phyloP scores from a whole-genome alignment of 2,329 filamentous ascomycete genomes.

The Lecanicillium sp. region DNA sequence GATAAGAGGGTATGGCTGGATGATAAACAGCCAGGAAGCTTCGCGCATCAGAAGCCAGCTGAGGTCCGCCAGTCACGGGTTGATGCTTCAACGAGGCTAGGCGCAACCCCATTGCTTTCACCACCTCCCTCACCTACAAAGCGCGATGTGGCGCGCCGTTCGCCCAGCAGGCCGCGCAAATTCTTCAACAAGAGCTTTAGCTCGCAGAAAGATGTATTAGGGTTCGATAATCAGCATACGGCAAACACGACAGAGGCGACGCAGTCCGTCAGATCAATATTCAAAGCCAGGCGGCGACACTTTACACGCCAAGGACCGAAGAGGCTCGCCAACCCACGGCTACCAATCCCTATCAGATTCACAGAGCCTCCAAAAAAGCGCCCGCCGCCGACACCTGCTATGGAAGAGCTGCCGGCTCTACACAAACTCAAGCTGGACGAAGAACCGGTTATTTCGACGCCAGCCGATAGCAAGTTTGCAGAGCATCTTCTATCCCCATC shows the following conservation, averaged over 20 bases:
- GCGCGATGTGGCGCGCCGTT: not conserved
- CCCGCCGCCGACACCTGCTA: not conserved
- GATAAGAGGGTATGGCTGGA: not conserved
- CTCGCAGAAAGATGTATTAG: not conserved
- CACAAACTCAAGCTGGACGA: not conserved
- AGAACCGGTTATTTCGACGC: not conserved
- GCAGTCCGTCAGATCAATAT: not conserved
- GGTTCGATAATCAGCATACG: not conserved
- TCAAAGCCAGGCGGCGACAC: not conserved
- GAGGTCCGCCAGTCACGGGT: not conserved
- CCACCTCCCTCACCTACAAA: conserved; percentile 3
- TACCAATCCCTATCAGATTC: conserved; percentile 10
- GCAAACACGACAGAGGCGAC: not conserved
- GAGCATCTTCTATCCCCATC: not conserved
- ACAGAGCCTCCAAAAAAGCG: not conserved
- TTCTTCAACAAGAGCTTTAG: conserved; percentile 3
- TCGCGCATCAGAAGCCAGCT: not conserved
- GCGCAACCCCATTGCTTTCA: not conserved
- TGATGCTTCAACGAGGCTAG: not conserved
- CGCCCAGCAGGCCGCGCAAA: not conserved
- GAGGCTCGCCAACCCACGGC: not conserved
- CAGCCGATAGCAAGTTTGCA: not conserved
- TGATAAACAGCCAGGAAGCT: not conserved
- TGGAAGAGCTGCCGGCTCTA: not conserved
- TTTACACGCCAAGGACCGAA: conserved; percentile 2